Evolutionary conservation across 2,329 filamentous ascomycete genomes (phyloP).

Genomic region (Hymenotorrendiella dingleyae): DNA sequence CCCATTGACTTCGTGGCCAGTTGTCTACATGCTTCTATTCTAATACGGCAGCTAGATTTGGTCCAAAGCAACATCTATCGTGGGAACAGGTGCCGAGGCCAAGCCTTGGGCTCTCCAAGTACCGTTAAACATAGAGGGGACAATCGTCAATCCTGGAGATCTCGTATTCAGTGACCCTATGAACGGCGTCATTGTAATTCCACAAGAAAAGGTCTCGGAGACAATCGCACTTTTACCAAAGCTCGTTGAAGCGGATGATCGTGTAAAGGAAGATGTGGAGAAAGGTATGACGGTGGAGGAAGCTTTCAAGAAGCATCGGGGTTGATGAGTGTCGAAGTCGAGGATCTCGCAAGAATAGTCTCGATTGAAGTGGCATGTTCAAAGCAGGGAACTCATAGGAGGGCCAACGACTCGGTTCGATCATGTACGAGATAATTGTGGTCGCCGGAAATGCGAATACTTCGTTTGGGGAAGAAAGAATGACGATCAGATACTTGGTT

Average conservation of each 20-base stretch:
- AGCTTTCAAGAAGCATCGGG: constrained; percentile 49
- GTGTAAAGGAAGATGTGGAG: constrained; percentile 59
- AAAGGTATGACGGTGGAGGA: constrained; percentile 57
- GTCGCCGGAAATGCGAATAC: too few species aligned
- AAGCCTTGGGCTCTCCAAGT: constrained; percentile 49
- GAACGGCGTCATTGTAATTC: constrained; percentile 67
- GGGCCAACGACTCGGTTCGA: too few species aligned
- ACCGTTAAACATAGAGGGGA: constrained; percentile 38
- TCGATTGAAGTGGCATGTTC: too few species aligned
- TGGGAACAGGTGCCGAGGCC: constrained; percentile 51
- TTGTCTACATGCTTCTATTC: too few species aligned
- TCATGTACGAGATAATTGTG: too few species aligned
- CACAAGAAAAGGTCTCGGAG: constrained; percentile 50
- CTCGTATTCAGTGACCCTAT: constrained; percentile 62
- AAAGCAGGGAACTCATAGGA: too few species aligned
- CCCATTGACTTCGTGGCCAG: too few species aligned
- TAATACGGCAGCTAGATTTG: constrained; percentile 39
- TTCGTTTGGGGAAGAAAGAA: too few species aligned
- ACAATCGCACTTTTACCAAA: constrained; percentile 47
- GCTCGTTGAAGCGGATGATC: constrained; percentile 44
- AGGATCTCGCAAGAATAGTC: too few species aligned
- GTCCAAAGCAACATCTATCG: constrained; percentile 49
- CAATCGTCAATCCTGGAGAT: constrained; percentile 49
- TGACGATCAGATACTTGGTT: too few species aligned
- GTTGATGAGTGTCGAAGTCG: too few species aligned